Evolutionary conservation across 352 stramenopile species (phyloP).

Genomic region (Phytophthora fragariaefolia): DNA sequence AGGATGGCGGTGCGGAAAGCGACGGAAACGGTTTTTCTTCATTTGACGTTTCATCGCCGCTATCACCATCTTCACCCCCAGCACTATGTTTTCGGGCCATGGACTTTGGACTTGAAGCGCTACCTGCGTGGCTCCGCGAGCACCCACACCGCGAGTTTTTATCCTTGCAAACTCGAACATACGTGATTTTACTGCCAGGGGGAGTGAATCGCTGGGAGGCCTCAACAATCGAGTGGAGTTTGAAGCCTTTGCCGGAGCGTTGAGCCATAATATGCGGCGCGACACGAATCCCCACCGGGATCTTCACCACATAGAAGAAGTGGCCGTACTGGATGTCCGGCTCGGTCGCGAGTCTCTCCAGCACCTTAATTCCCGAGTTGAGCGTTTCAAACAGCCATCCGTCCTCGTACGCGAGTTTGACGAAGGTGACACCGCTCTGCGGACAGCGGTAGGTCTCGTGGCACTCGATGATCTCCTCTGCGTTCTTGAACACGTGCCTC

Average conservation of each 20-base stretch:
- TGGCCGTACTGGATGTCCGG: conserved; percentile 74
- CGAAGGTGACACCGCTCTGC: conserved; percentile 76
- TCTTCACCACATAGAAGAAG: conserved; percentile 88
- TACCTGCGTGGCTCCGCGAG: conserved; percentile 49
- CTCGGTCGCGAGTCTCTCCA: conserved; percentile 69
- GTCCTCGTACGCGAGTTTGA: conserved; percentile 85
- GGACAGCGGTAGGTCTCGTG: conserved; percentile 71
- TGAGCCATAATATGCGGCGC: conserved; percentile 86
- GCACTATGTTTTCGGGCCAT: conserved; percentile 30
- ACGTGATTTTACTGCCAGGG: conserved; percentile 83
- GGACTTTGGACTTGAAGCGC: conserved; percentile 30
- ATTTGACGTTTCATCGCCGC: conserved; percentile 3
- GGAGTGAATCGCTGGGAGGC: conserved; percentile 84
- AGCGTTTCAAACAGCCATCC: conserved; percentile 85
- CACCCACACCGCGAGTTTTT: conserved; percentile 70
- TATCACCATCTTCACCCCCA: conserved; percentile 16
- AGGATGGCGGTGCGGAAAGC: conserved; percentile 41
- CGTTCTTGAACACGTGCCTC: conserved; percentile 75
- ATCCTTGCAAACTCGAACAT: conserved; percentile 83
- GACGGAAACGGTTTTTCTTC: conserved; percentile 26
- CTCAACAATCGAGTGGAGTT: conserved; percentile 86
- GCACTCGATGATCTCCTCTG: conserved; percentile 85
- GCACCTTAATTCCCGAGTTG: conserved; percentile 80
- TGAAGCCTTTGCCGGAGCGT: conserved; percentile 79
- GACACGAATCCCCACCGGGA: conserved; percentile 83